phyloP scores from a whole-genome alignment of 495 filamentous ascomycete genomes.

The Aspergillus wentii region DNA sequence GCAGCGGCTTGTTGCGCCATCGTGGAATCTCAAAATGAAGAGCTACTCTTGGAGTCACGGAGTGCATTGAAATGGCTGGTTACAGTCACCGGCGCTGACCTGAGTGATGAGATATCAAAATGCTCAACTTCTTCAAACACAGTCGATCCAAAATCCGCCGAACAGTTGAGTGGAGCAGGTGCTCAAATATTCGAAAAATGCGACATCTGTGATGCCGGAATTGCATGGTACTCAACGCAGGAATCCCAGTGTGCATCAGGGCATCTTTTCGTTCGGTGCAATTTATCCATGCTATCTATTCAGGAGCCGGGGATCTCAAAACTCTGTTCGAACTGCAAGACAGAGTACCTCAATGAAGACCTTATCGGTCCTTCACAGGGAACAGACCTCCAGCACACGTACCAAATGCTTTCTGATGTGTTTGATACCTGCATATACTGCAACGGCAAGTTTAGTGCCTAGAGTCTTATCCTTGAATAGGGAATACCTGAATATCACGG shows the following conservation, averaged over 20 bases:
- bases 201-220: slow-evolving; percentile 39
- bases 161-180: slow-evolving; percentile 18
- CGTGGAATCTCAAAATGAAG: slow-evolving; percentile 18
- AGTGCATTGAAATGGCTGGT: slow-evolving; percentile 25
- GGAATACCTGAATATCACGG: too few species aligned
- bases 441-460: slow-evolving; percentile 41
- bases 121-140: slow-evolving; percentile 9
- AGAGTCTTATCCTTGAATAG: too few species aligned
- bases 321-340: slow-evolving; percentile 46
- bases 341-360: slow-evolving; percentile 47
- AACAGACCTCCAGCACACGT: slow-evolving; percentile 14
- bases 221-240: slow-evolving; percentile 30
- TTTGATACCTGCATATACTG: slow-evolving; percentile 56
- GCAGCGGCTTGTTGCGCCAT: slow-evolving; percentile 35
- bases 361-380: slow-evolving; percentile 11
- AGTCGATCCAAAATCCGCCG: slow-evolving; percentile 20
- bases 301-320: slow-evolving; percentile 52
- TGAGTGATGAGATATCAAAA: slow-evolving; percentile 29
- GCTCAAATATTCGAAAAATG: slow-evolving; percentile 38
- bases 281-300: slow-evolving; percentile 48
- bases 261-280: slow-evolving; percentile 53
- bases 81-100: slow-evolving; percentile 18
- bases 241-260: slow-evolving; percentile 42
- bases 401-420: slow-evolving; percentile 30
- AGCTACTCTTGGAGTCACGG: slow-evolving; percentile 21